Base-by-base conservation (phyloP, 352 stramenopile species). In the Salisapilia sapeloensis region DNA sequence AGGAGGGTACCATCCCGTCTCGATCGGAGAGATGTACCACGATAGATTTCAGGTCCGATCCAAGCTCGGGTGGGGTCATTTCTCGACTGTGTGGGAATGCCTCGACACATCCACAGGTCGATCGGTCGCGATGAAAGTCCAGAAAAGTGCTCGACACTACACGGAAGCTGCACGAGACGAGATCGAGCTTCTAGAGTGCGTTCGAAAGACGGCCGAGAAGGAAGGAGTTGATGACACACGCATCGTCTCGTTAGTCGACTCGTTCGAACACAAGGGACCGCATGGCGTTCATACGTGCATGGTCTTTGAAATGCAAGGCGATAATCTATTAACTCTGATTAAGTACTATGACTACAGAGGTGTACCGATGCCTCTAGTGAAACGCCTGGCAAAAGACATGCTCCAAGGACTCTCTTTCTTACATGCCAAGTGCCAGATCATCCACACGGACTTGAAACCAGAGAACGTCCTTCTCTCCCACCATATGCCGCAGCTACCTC, bases 41-140 rank as follows among this genome's bases (percentile, higher is more conserved):
- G 50, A 51, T 6, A 63, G 93, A 42, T 99, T 98, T 46, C 65
- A 95, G 18, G 87, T 99, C 38, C 66, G 98, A 24, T 87, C 97
- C 50, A 99, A 99, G 58, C 76, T 99, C 22, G 96, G 96, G 14
- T 99, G 96, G 96, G 96, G 96, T 17, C 96, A 99, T 53, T 99
- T 99, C 56, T 99, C 93, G 24, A 99, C 96, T 4, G 96, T 99
- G 13, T 99, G 95, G 96, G 96, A 98, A 60, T 95, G 93, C 33
- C 75, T 81, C 37, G 93, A 99, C 61, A 56, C 53, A 24, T 26
- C 60, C 11, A 82, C 55, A n/a, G 58, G 49, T 9, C 39, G 50
- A n/a, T 75, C 95, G 40, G 92, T 97, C n/a, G 93, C 93, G 6
- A 77, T 90, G 60, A 97, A 98, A 48, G 83, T 98, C 28, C 94